phyloP scores from a whole-genome alignment of 1,139 yeast genomes.

The Meyerozyma guilliermondii region DNA sequence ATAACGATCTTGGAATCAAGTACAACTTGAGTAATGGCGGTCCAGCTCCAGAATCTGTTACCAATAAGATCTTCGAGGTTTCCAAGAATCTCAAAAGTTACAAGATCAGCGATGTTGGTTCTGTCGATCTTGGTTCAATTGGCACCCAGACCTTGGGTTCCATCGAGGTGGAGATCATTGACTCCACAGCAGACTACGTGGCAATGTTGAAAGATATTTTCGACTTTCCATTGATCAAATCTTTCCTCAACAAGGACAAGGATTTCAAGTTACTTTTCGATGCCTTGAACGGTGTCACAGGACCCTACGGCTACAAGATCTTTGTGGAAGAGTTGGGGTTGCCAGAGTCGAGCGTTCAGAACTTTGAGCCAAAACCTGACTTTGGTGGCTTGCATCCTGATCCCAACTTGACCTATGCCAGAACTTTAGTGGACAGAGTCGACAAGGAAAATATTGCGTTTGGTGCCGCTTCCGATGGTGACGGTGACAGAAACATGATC shows the following conservation, averaged over 20 bases:
- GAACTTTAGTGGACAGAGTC: constrained; percentile 77
- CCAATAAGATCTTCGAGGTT: constrained; percentile 75
- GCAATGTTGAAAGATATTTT: constrained; percentile 78
- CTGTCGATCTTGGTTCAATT: constrained; percentile 54
- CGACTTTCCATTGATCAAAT: constrained; percentile 77
- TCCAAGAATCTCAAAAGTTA: constrained; percentile 58
- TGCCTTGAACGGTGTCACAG: constrained; percentile 93
- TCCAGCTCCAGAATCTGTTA: constrained; percentile 97
- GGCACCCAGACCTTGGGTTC: constrained; percentile 53
- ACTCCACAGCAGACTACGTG: constrained; percentile 75
- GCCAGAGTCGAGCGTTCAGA: constrained; percentile 66
- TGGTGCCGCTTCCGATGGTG: constrained; percentile 99
- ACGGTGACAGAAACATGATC: constrained; percentile 98
- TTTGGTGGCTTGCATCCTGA: constrained; percentile 98
- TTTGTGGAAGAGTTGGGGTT: constrained; percentile 84
- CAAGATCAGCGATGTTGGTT: constrained; percentile 52
- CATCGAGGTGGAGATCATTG: constrained; percentile 65
- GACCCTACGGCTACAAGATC: constrained; percentile 87
- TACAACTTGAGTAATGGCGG: constrained; percentile 95
- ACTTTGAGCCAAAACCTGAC: constrained; percentile 74
- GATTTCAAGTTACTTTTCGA: constrained; percentile 79
- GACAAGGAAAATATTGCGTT: constrained; percentile 77
- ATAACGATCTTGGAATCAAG: constrained; percentile 90
- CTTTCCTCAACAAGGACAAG: constrained; percentile 49
- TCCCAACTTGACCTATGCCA: constrained; percentile 94